Evolutionary conservation across 495 filamentous ascomycete genomes (phyloP), one percentile per base, ranked within the genome.

Genomic region (Daldinia bambusicola): DNA sequence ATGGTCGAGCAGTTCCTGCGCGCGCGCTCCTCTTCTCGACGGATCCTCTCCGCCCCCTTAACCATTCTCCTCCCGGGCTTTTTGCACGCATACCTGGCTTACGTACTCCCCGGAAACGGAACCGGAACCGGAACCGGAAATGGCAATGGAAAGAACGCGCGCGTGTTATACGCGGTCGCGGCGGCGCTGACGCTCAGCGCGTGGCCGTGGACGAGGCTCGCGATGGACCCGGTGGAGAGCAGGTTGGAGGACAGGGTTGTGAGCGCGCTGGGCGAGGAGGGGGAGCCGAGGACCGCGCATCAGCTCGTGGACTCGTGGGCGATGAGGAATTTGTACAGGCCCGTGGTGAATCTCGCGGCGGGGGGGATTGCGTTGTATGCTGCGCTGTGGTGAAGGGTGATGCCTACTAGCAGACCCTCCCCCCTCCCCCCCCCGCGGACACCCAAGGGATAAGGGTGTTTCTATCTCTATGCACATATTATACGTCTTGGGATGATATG

Each of bases 1-100:
- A 79, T 88, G 55, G 83, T 84, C 16, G 70, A 65, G 14, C 86
- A 89, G 75, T 89, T 85, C 86, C 48, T 71, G 86, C 83, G 41
- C 77, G 74, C 20, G 40, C 41, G 10, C 52, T 76, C 26, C 77
- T 83, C 18, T 80, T 16, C 43, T 2, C 43, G 16, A 2, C 43
- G 18, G 10, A 16, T 18, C 10, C 20, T 48, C 8, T 20, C 82
- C 0, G 40, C 73, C 0, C 59, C 83, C 6, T 71, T 79, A 0
- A 51, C 83, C 6, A 72, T 79, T 0, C 51, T 76, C 14, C 20
- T 79, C 20, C 75, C 81, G 0, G 66, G 79, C 0, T 4, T 79
- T 0, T 71, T 78, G 6, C 85, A 80, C 62, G 72, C 76, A 34
- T 88, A 80, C 62, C 80, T 89, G 2, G 81, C 86, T 0, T 85